A percentile compares a stretch with the other conserved stretches of the same genome.
Conservation (phyloP, 2,329 filamentous ascomycete genomes). For the Claviceps spartinae region DNA sequence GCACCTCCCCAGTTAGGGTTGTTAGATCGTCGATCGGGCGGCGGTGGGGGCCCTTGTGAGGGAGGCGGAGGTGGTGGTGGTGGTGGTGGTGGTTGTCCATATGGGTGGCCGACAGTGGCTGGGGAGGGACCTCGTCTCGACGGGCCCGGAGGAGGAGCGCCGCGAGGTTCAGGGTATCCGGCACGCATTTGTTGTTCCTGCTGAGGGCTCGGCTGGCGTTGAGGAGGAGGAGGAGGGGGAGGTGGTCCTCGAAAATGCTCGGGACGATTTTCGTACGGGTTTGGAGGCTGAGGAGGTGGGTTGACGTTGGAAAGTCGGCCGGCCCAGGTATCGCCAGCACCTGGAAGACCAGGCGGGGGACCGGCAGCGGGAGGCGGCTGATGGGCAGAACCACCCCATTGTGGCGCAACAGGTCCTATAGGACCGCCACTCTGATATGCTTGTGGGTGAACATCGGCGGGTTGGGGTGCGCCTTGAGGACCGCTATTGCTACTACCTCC, state of each 20-base stretch:
- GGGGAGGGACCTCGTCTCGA: slow-evolving; percentile 37
- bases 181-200: slow-evolving; percentile 47
- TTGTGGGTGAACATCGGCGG: slow-evolving; percentile 91
- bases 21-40: slow-evolving; percentile 39
- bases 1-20: slow-evolving; percentile 48
- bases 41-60: slow-evolving; percentile 31
- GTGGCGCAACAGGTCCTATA: slow-evolving; percentile 68
- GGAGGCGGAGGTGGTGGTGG: slow-evolving; percentile 20
- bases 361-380: slow-evolving; percentile 33
- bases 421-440: slow-evolving; percentile 78
- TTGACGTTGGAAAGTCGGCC: slow-evolving; percentile 67
- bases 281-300: slow-evolving; percentile 58
- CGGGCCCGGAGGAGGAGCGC: slow-evolving; percentile 23
- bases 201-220: slow-evolving; percentile 63
- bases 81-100: slow-evolving; percentile 21
- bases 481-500: slow-evolving; percentile 59
- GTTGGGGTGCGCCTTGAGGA: slow-evolving; percentile 67
- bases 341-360: slow-evolving; percentile 49
- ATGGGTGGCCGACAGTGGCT: slow-evolving; percentile 27
- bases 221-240: slow-evolving; percentile 51
- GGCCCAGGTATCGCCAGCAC: slow-evolving; percentile 42
- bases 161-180: slow-evolving; percentile 41
- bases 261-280: slow-evolving; percentile 62
- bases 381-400: slow-evolving; percentile 72
- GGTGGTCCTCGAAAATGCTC: slow-evolving; percentile 54